phyloP scores from a whole-genome alignment of 73 alveolate species.

The Paramecium tetraurelia region DNA sequence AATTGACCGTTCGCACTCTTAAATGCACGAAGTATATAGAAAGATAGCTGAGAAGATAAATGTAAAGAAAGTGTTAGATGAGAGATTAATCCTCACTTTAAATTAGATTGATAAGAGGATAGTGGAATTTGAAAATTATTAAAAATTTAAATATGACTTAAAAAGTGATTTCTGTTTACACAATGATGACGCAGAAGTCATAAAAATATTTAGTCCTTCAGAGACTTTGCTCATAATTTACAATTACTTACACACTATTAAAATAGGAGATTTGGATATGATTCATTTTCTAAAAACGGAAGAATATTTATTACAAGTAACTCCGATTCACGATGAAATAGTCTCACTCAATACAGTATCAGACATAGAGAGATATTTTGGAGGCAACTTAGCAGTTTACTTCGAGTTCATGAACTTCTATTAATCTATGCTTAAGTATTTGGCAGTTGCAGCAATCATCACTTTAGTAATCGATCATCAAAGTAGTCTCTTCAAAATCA shows the following conservation, averaged over 20 bases:
- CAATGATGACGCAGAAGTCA: background rate
- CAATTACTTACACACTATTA: background rate
- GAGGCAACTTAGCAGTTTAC: slow-evolving; percentile 75
- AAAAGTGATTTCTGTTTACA: background rate
- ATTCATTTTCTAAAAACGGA: slow-evolving; percentile 20
- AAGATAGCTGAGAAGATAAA: background rate
- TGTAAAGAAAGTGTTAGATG: background rate
- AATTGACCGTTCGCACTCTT: background rate
- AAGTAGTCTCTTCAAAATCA: slow-evolving; percentile 35
- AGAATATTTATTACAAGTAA: background rate
- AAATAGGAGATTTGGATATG: slow-evolving; percentile 21
- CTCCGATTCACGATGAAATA: slow-evolving; percentile 23
- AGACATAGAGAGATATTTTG: slow-evolving; percentile 61
- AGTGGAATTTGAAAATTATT: background rate
- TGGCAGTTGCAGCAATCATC: slow-evolving; percentile 57
- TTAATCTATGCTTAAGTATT: slow-evolving; percentile 64
- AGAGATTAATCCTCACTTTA: background rate
- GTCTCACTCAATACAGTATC: background rate
- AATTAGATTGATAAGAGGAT: background rate
- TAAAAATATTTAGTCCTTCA: slow-evolving; percentile 29
- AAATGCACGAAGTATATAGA: background rate
- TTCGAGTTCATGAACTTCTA: slow-evolving; percentile 71
- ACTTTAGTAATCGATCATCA: slow-evolving; percentile 28
- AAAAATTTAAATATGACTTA: background rate
- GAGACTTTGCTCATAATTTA: background rate